Percentiles rank a stretch among this genome's conserved stretches.
Conservation (phyloP, 1,284 basidiomycete genomes). For the Puccinia triticina region DNA sequence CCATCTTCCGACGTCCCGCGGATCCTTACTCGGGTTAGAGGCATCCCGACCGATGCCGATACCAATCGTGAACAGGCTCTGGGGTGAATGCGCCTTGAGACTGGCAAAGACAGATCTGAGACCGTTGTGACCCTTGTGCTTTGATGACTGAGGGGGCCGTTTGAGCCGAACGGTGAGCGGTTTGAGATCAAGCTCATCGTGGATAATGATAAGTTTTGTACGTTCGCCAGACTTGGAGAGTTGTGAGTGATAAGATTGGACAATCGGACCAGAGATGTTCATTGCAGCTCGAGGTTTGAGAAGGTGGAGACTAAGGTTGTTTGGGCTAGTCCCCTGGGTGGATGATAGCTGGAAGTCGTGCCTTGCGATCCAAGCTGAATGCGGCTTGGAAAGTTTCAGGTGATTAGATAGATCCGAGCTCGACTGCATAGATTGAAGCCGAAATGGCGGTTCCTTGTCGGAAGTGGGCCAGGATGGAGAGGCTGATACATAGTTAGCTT, state of each 20-base stretch:
- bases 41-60: conserved; percentile 40
- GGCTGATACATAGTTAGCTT: not conserved
- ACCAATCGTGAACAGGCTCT: conserved; percentile 11
- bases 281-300: conserved; percentile 35
- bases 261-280: conserved; percentile 40
- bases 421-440: not conserved
- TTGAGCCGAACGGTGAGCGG: conserved; percentile 21
- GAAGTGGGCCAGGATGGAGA: not conserved
- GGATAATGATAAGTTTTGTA: conserved; percentile 29
- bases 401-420: not conserved
- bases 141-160: conserved; percentile 21
- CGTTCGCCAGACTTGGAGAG: not conserved
- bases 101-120: conserved; percentile 27
- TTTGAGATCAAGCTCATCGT: conserved; percentile 40
- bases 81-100: conserved; percentile 11
- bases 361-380: conserved; percentile 19
- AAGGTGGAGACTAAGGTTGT: conserved; percentile 13
- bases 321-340: not conserved
- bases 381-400: conserved; percentile 13
- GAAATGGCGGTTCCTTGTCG: not conserved
- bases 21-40: conserved; percentile 15
- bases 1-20: conserved; percentile 21
- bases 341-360: conserved; percentile 4
- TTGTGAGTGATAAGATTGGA: conserved; percentile 27
- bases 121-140: conserved; percentile 42